Percentiles rank a stretch among this genome's conserved stretches.
Conservation (phyloP, 495 filamentous ascomycete genomes). For the Penicillium bialowiezense region DNA sequence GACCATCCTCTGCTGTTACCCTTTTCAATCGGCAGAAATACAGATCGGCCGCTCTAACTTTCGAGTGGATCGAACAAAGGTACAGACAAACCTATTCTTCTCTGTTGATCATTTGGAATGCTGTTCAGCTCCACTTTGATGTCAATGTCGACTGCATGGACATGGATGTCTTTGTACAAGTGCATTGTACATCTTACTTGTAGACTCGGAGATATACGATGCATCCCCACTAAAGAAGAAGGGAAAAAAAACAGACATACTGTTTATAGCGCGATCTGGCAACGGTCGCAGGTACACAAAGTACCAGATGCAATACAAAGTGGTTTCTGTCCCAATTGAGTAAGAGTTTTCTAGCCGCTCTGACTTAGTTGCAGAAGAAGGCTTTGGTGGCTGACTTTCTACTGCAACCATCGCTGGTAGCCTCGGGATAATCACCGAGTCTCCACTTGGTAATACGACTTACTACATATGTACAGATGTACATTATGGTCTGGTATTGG, state of each 20-base stretch:
- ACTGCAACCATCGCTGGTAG: constrained; percentile 20
- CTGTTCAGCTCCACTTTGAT: no score
- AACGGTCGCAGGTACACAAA: constrained; percentile 18
- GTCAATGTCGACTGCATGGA: no score
- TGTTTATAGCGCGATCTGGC: constrained; percentile 6
- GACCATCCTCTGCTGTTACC: neutral
- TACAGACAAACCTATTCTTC: constrained; percentile 6
- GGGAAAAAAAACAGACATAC: no score
- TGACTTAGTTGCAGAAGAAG: constrained; percentile 23
- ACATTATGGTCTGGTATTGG: no score
- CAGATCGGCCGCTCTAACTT: constrained; percentile 6
- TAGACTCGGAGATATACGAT: no score
- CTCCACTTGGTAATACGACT: constrained; percentile 9
- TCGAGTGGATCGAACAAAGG: constrained; percentile 3
- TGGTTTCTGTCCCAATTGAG: neutral
- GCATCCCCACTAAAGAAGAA: no score
- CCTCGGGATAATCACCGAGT: constrained; percentile 24
- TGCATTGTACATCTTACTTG: no score
- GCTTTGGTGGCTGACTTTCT: constrained; percentile 11
- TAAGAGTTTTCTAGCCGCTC: constrained; percentile 4
- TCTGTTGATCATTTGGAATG: no score
- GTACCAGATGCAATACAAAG: neutral
- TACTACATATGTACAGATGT: no score
- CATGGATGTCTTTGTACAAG: no score
- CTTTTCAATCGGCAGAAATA: neutral